Percentiles rank a stretch among this genome's conserved stretches.
Evolutionary conservation across 1,284 basidiomycete genomes (phyloP).

Genomic region (Inonotus obliquus): DNA sequence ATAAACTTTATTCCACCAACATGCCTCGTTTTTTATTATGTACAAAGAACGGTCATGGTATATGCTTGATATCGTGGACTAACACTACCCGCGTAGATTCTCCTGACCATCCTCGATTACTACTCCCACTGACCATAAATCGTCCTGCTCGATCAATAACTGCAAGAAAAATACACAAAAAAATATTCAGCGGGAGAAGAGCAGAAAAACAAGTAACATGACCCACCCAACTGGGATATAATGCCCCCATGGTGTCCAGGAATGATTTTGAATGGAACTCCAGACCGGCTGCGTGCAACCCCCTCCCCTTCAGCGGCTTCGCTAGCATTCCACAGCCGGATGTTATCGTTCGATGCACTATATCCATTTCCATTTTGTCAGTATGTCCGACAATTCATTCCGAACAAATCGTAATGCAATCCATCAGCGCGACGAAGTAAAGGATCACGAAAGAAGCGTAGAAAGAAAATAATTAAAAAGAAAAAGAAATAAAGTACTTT

Average conservation of each 20-base stretch:
- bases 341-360: slow-evolving; percentile 90
- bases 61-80: slow-evolving; percentile 80
- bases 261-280: slow-evolving; percentile 90
- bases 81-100: slow-evolving; percentile 86
- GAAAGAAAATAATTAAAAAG: slow-evolving; percentile 16
- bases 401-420: background rate
- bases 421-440: background rate
- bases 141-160: slow-evolving; percentile 83
- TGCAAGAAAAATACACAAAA: slow-evolving; percentile 33
- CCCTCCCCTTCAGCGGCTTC: slow-evolving; percentile 68
- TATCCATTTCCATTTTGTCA: background rate
- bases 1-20: background rate
- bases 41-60: slow-evolving; percentile 18
- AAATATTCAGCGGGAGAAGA: background rate
- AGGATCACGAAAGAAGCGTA: background rate
- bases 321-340: slow-evolving; percentile 90
- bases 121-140: slow-evolving; percentile 89
- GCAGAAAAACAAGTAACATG: too few species aligned
- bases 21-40: slow-evolving; percentile 1
- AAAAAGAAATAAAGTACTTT: slow-evolving; percentile 12
- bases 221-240: slow-evolving; percentile 84
- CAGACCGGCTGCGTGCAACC: slow-evolving; percentile 34
- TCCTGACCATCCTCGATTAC: slow-evolving; percentile 93
- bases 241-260: slow-evolving; percentile 95
- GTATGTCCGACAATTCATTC: background rate